Conservation (phyloP, 345 rosid species). For the Pugionium dolabratum region DNA sequence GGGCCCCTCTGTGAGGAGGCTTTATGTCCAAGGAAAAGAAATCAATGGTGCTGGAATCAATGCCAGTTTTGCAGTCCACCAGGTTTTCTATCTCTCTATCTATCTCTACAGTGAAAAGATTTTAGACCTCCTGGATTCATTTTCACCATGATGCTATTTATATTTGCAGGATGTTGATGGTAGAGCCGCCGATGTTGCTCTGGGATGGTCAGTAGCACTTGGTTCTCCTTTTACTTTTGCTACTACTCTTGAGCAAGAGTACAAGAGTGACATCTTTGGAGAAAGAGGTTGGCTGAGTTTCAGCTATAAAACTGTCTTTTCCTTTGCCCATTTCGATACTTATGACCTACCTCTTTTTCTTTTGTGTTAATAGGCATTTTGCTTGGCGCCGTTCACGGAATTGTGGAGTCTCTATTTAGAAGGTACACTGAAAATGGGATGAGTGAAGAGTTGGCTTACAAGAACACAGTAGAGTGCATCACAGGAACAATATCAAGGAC, state of each 20-base stretch:
- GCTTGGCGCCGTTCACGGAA: slow-evolving; percentile 83
- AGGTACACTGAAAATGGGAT: slow-evolving; percentile 74
- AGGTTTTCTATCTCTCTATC: slow-evolving; percentile 44
- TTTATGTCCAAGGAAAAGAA: slow-evolving; percentile 83
- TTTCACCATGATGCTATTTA: not conserved
- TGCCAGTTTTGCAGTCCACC: slow-evolving; percentile 80
- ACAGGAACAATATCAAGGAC: slow-evolving; percentile 73
- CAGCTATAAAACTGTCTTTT: not conserved
- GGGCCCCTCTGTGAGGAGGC: slow-evolving; percentile 88
- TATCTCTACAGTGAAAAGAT: not conserved
- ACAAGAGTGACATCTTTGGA: slow-evolving; percentile 90
- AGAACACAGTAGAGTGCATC: slow-evolving; percentile 83
- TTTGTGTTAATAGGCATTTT: slow-evolving; percentile 54
- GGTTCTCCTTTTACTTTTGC: slow-evolving; percentile 90
- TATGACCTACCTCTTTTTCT: not conserved
- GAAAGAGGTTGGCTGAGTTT: slow-evolving; percentile 62
- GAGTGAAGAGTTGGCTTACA: slow-evolving; percentile 72
- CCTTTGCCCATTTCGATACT: not conserved
- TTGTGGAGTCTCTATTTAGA: slow-evolving; percentile 74
- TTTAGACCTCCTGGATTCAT: not conserved
- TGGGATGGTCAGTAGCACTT: slow-evolving; percentile 88
- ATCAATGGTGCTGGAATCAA: slow-evolving; percentile 91
- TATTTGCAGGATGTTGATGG: slow-evolving; percentile 72
- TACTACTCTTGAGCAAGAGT: slow-evolving; percentile 80
- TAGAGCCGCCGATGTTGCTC: slow-evolving; percentile 77